Evolutionary conservation across 306 rosid genomes (phyloP).

Genomic region (Trifolium dubium): DNA sequence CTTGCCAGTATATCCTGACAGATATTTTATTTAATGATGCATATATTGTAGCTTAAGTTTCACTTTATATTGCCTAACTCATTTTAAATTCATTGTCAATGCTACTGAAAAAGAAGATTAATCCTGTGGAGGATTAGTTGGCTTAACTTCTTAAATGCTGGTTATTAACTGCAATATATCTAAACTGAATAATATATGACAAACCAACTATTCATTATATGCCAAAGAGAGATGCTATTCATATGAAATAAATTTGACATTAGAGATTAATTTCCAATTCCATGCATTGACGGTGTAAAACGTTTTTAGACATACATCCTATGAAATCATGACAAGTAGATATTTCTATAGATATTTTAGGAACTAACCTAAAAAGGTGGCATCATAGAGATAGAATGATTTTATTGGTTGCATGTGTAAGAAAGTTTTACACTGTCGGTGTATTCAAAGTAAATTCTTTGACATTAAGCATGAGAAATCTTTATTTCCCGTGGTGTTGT

Average conservation of each 20-base stretch:
- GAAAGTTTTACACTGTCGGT: too few species aligned
- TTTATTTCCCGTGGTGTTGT: background rate
- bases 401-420: too few species aligned
- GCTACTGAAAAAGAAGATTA: conserved; percentile 22
- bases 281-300: too few species aligned
- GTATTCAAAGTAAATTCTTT: too few species aligned
- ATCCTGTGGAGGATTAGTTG: background rate
- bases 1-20: conserved; percentile 20
- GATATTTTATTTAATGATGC: background rate
- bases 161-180: conserved; percentile 6
- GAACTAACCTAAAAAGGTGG: too few species aligned
- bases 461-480: background rate
- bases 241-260: background rate
- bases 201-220: conserved; percentile 4
- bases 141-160: conserved; percentile 27
- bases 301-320: too few species aligned
- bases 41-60: conserved; percentile 17
- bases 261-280: too few species aligned
- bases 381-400: too few species aligned
- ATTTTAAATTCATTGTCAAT: conserved; percentile 23
- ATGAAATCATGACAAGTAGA: too few species aligned
- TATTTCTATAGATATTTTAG: too few species aligned
- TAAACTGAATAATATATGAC: background rate
- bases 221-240: conserved; percentile 20
- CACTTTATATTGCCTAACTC: conserved; percentile 20